A percentile compares a stretch with the other conserved stretches of the same genome.
phyloP scores from a whole-genome alignment of 176 grass and related monocot species.

The Olyra latifolia region DNA sequence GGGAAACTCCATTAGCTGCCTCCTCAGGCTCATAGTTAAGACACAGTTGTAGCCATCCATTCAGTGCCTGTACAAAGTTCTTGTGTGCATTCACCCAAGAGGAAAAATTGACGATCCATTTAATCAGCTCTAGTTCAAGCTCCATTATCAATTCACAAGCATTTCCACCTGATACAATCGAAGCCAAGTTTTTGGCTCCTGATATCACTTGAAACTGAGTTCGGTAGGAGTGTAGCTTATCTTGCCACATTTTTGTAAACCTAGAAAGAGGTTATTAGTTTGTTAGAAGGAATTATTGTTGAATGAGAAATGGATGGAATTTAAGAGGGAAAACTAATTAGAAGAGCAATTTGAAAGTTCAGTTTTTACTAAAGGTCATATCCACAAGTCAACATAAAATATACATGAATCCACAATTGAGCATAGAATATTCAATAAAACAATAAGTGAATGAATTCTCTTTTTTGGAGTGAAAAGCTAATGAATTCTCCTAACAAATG shows the following conservation, averaged over 20 bases:
- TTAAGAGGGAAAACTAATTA: background rate
- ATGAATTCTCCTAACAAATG: background rate
- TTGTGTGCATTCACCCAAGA: constrained; percentile 77
- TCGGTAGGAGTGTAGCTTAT: constrained; percentile 69
- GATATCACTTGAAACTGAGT: constrained; percentile 61
- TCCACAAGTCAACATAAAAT: background rate
- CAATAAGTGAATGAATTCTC: too few relatives aligned
- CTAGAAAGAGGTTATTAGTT: constrained; percentile 42
- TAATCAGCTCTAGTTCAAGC: constrained; percentile 86
- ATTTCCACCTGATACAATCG: constrained; percentile 39
- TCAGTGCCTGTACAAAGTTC: constrained; percentile 72
- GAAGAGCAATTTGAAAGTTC: background rate
- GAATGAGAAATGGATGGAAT: background rate
- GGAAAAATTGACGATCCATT: constrained; percentile 79
- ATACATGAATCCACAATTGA: background rate
- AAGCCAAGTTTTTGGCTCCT: constrained; percentile 57
- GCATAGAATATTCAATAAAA: too few relatives aligned
- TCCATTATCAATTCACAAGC: constrained; percentile 41
- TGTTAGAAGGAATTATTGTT: background rate
- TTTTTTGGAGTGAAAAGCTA: background rate
- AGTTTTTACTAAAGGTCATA: background rate
- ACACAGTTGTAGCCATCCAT: constrained; percentile 82
- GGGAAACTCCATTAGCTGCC: constrained; percentile 33
- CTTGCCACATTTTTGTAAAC: constrained; percentile 80
- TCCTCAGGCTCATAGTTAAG: constrained; percentile 55